Base-by-base conservation (phyloP, 148 eudicot species). In the Arbutus unedo region DNA sequence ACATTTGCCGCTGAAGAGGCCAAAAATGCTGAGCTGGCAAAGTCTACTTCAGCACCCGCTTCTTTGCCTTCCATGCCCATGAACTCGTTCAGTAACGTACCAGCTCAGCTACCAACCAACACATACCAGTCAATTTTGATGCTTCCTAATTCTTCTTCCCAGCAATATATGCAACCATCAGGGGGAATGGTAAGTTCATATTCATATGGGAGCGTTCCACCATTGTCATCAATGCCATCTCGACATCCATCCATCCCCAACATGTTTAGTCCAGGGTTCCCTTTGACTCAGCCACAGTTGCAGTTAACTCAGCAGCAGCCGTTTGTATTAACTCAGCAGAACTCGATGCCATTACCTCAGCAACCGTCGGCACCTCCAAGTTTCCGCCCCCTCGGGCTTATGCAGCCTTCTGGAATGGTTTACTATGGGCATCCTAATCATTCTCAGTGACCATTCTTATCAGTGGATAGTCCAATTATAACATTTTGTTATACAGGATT, bases 1-100 rank as follows among this genome's bases (percentile, higher is more conserved):
- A 84, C 99, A 78, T 93, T 96, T 83, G 99, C 99, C 71, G 99
- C 99, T 50, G 92, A 96, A 83, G 94, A 89, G 82, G 95, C 98
- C 50, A 91, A 94, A 89, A 89, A 79, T 48, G 93, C 93, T 38
- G 89, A 89, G 78, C 84, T 91, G 38, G 76, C 87, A 41, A 91
- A 88, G 74, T 44, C 93, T 18, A 75, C 92, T 85, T 50, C 91
- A 16, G 75, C 83, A 76, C 56, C 92, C 43, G 62, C 76, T 67
- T 82, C 93, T 81, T 78, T 87, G 54, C 73, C 88, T 49, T 48
- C 86, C 2, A 48, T 77, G 64, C 79, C 78, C 55, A 6, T 50
- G 23, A 76, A 72, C 44, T 54, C 86, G 5, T 82, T 82, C 44
- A 84, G 82, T 85, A 87, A 75, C 41, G 82, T 81, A 38, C 82